Conservation (phyloP, 169 alveolate genomes). For the Fabrea salina region DNA sequence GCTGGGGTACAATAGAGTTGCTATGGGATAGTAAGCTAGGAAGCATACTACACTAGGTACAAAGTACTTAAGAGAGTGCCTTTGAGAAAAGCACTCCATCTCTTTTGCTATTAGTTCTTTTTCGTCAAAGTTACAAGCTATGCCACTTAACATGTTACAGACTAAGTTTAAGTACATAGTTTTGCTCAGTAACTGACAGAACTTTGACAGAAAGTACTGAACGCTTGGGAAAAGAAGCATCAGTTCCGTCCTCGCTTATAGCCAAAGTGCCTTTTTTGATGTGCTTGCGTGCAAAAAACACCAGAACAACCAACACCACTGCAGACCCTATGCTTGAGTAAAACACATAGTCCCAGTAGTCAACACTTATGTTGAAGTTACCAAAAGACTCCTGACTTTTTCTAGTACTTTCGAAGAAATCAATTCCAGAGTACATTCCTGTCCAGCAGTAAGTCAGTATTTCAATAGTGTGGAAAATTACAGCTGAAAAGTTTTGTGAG, state of each 20-base stretch:
- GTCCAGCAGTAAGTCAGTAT: background rate
- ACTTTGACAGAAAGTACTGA: background rate
- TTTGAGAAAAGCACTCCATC: background rate
- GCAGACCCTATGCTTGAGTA: background rate
- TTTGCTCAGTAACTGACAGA: background rate
- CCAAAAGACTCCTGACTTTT: background rate
- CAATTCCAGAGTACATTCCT: background rate
- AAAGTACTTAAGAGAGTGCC: background rate
- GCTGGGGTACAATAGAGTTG: constrained; percentile 21
- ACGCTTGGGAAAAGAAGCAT: background rate
- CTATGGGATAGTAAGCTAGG: constrained; percentile 20
- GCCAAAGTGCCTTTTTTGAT: constrained; percentile 19
- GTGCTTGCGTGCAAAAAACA: background rate
- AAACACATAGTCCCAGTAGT: background rate
- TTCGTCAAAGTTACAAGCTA: constrained; percentile 16
- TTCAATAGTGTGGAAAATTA: background rate
- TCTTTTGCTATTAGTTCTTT: background rate
- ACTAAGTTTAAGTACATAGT: constrained; percentile 4
- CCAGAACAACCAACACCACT: background rate
- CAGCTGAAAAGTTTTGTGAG: background rate
- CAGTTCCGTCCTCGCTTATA: background rate
- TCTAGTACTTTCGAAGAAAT: too few species aligned
- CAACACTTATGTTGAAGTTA: background rate
- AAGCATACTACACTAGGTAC: background rate
- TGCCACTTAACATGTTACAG: background rate